phyloP scores from a whole-genome alignment of 2,329 filamentous ascomycete species.

The Beauveria brongniartii region DNA sequence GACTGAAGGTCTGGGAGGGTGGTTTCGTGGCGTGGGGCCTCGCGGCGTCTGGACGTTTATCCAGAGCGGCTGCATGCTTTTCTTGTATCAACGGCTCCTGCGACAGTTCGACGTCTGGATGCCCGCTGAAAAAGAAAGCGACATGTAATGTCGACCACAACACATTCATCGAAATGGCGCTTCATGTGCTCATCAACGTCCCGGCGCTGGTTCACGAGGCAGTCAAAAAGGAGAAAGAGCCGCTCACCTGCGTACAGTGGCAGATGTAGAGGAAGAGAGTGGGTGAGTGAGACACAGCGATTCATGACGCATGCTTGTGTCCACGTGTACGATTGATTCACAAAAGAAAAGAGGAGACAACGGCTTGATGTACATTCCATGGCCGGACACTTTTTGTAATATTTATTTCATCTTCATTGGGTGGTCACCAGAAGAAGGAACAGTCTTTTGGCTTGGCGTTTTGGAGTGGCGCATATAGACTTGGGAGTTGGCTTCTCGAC shows the following conservation, averaged over 20 bases:
- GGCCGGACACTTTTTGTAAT: not conserved
- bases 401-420: not conserved
- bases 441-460: slow-evolving; percentile 1
- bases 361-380: slow-evolving; percentile 5
- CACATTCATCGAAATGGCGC: too few species aligned
- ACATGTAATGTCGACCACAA: slow-evolving; percentile 5
- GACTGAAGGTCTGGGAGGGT: slow-evolving; percentile 79
- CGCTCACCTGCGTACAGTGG: not conserved
- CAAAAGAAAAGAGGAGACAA: not conserved
- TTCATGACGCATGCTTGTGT: not conserved
- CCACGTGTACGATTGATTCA: slow-evolving; percentile 2
- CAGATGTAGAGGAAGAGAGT: not conserved
- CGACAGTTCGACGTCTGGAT: slow-evolving; percentile 58
- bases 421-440: not conserved
- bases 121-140: slow-evolving; percentile 22
- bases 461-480: slow-evolving; percentile 8
- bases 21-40: slow-evolving; percentile 91
- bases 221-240: not conserved
- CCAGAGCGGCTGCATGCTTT: slow-evolving; percentile 93
- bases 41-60: slow-evolving; percentile 95
- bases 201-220: not conserved
- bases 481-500: not conserved
- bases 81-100: slow-evolving; percentile 84
- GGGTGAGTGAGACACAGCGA: not conserved
- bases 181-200: not conserved